Base-by-base conservation (phyloP, 768 basidiomycete genomes). In the Tricholomella constricta region DNA sequence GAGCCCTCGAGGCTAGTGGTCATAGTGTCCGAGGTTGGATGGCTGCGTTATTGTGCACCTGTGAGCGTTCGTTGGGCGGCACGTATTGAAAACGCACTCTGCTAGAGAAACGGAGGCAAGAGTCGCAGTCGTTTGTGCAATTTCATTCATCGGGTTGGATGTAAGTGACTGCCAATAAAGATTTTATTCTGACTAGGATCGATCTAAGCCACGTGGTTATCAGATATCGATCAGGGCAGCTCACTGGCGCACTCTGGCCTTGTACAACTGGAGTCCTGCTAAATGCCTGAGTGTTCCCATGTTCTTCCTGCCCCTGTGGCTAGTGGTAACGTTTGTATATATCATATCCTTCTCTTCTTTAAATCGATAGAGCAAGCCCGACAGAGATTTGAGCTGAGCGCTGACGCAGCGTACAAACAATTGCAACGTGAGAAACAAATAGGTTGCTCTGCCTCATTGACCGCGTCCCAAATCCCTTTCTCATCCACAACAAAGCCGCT, bases 351-450 rank as follows among this genome's bases (percentile, higher is more conserved):
- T n/a, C n/a, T n/a, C n/a, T n/a, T n/a, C n/a, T n/a, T n/a, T n/a
- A n/a, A n/a, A n/a, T n/a, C n/a, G n/a, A n/a, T n/a, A n/a, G n/a
- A n/a, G n/a, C n/a, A n/a, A n/a, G n/a, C n/a, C n/a, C n/a, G n/a
- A n/a, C n/a, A n/a, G n/a, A n/a, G n/a, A n/a, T n/a, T n/a, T n/a
- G n/a, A n/a, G n/a, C n/a, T n/a, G n/a, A n/a, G 31, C 17, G 17
- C 29, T 19, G 17, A 25, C 22, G 20, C 15, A 36, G 41, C 37
- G 46, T 41, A 48, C 61, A 64, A 64, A 62, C 57, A 64, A 58
- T 53, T 40, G 51, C 58, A 62, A 56, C 61, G 63, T 64, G 63
- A 57, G 63, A 62, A 64, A 62, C 56, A 56, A 57, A 53, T 59
- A 55, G 56, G 35, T 31, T 50, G 37, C 40, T 48, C 47, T 42